Evolutionary conservation across 2,329 filamentous ascomycete genomes (phyloP), one percentile per base, ranked within the genome.

Genomic region (Colletotrichum kahawae): DNA sequence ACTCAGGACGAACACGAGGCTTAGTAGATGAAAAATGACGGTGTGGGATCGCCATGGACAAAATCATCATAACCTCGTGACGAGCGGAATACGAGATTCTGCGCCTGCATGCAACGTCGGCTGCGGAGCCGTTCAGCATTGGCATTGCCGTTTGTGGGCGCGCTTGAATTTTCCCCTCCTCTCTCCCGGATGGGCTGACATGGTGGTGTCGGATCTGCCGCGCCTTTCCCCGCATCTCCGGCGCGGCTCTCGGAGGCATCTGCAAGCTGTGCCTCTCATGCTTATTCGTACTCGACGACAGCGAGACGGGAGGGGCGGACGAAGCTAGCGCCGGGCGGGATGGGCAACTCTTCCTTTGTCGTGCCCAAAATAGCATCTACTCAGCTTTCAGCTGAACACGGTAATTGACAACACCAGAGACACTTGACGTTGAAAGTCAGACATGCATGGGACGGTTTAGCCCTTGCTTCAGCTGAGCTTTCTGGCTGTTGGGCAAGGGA

Each of bases 151-250:
- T 13, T 51, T 51, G 43, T 51, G 43, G 43, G 57, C 54, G 70
- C 6, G 10, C 33, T 38, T 38, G n/a, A 7, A 14, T 33, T 65
- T 65, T 43, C 60, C 21, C 21, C 48, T 16, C 64, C 59, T 3
- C 33, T 51, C 43, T 21, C 3, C n/a, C 43, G 7, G 4, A 27
- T 69, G 54, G 67, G 54, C 54, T 34, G 67, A 62, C 56, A 62
- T 24, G 18, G 51, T 13, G 6, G 36, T 24, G n/a, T 14, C 21
- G 34, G 62, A 67, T 74, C 68, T 71, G 54, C 33, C 60, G 51
- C 31, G 48, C 33, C 34, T 27, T 66, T 56, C 71, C 68, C 71
- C 71, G 71, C 71, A 71, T 74, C 60, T 48, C 65, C 54, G 38
- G 67, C 24, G 71, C 60, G 51, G 62, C 36, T 56, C 34, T 64